These are phyloP conservation scores for Metschnikowia gelsemii DNA, from an alignment of 805 yeast species.

Conservation along the genomic window DNA sequence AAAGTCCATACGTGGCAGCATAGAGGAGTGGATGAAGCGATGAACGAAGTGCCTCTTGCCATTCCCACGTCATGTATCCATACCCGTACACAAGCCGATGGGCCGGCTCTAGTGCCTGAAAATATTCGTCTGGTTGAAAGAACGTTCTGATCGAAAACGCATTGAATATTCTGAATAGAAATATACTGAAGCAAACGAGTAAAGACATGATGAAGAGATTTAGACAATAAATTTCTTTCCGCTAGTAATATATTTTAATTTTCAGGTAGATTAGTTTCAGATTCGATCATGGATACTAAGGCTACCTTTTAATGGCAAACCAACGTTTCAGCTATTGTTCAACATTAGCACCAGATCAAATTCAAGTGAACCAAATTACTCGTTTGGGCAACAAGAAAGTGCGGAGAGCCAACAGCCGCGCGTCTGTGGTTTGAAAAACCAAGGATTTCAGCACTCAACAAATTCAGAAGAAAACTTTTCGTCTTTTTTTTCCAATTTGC, in stretches of 20 bases:
- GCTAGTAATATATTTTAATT: no score
- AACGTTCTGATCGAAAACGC: conserved; percentile 66
- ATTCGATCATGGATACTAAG: no score
- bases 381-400: not conserved
- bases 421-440: no score
- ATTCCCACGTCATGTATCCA: conserved; percentile 93
- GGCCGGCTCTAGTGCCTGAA: conserved; percentile 93
- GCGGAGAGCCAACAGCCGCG: conserved; percentile 2
- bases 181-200: not conserved
- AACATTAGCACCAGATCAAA: not conserved
- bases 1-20: conserved; percentile 40
- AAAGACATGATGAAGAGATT: conserved; percentile 1
- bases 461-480: no score
- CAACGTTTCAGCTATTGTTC: not conserved
- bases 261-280: no score
- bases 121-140: conserved; percentile 96
- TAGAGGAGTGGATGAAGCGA: conserved; percentile 78
- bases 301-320: not conserved
- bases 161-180: conserved; percentile 53
- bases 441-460: no score
- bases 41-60: conserved; percentile 74
- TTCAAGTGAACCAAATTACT: not conserved
- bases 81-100: conserved; percentile 70
- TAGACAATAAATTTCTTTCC: no score
- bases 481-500: no score